Evolutionary conservation across 768 basidiomycete species (phyloP).

Genomic region (Amanita pallidorosea): DNA sequence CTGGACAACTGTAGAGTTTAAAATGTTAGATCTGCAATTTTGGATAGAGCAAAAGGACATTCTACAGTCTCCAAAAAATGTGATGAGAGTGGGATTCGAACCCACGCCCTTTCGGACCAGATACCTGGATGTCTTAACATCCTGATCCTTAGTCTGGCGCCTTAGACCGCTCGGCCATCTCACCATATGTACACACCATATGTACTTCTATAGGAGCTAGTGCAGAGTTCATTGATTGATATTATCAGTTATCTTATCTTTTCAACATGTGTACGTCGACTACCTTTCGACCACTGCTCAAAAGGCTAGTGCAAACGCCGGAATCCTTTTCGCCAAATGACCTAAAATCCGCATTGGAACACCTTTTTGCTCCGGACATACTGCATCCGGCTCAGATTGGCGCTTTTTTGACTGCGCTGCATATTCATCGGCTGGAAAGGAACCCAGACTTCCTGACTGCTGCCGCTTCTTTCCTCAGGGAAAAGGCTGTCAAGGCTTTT

Average conservation of each 20-base stretch:
- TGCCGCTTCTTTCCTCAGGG: constrained; percentile 64
- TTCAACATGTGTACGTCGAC: constrained; percentile 17
- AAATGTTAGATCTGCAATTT: neutral
- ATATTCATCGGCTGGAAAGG: constrained; percentile 68
- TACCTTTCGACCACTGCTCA: constrained; percentile 68
- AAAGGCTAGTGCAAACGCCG: constrained; percentile 70
- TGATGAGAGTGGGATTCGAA: constrained; percentile 52
- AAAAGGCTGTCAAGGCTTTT: constrained; percentile 52
- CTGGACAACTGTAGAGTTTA: constrained; percentile 91
- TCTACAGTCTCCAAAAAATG: constrained; percentile 9
- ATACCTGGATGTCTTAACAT: neutral
- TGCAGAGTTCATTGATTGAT: no score
- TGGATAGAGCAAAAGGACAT: no score
- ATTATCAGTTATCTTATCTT: neutral
- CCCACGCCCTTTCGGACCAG: constrained; percentile 30
- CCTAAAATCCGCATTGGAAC: constrained; percentile 60
- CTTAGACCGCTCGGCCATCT: constrained; percentile 74
- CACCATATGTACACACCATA: constrained; percentile 22
- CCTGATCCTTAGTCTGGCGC: constrained; percentile 54
- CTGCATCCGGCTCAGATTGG: constrained; percentile 72
- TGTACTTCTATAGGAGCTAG: no score
- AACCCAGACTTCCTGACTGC: constrained; percentile 69
- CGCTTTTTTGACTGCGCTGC: constrained; percentile 81
- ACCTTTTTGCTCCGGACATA: constrained; percentile 57
- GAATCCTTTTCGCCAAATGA: constrained; percentile 75